These are phyloP conservation scores for Rhizopus sp. DNA, from an alignment of 371 early-diverging fungal species.

Conservation along the genomic window DNA sequence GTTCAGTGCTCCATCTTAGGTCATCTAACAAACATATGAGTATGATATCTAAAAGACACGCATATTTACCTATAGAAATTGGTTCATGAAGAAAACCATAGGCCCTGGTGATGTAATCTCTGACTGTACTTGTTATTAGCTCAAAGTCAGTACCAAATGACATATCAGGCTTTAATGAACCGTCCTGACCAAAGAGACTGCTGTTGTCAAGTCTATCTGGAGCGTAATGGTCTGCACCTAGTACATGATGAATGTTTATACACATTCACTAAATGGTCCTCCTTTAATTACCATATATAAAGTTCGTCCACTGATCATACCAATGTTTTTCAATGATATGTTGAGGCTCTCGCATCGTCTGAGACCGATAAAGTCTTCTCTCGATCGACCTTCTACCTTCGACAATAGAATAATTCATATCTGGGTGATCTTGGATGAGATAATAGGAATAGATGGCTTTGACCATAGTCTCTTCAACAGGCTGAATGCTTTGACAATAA, in stretches of 20 bases:
- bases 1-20: constrained; percentile 9
- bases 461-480: too few species aligned
- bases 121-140: constrained; percentile 7
- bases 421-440: too few species aligned
- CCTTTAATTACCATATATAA: constrained; percentile 16
- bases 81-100: constrained; percentile 4
- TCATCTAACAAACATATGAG: background rate
- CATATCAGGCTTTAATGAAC: constrained; percentile 8
- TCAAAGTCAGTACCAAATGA: constrained; percentile 18
- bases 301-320: constrained; percentile 13
- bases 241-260: too few species aligned
- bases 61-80: constrained; percentile 10
- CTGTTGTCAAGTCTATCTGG: background rate
- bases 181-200: constrained; percentile 1
- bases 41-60: background rate
- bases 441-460: too few species aligned
- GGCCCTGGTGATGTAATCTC: constrained; percentile 17
- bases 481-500: too few species aligned
- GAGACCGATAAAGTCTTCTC: constrained; percentile 2
- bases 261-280: too few species aligned
- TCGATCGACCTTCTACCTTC: constrained; percentile 11
- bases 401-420: background rate
- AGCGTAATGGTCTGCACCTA: too few species aligned
- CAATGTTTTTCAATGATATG: constrained; percentile 17
- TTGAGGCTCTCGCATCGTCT: background rate